Base-by-base conservation (phyloP, 164 flowering plant genomes). In the Piper betle region DNA sequence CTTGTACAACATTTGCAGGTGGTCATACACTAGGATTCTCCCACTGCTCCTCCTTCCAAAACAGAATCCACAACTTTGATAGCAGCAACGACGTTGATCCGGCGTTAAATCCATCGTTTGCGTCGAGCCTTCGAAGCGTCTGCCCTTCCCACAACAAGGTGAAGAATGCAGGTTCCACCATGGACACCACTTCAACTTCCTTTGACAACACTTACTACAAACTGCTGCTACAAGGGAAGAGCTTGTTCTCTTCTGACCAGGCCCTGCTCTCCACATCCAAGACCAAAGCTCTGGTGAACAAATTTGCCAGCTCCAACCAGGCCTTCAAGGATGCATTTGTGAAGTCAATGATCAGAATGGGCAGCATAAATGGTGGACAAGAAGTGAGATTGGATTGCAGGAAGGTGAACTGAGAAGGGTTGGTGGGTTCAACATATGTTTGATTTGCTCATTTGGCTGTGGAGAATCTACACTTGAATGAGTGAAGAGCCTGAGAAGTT, bases 11-110 rank as follows among this genome's bases (percentile, higher is more conserved):
- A 53, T 16, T 53, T 72, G 62, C 61, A 86, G 95, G 97, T 39
- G 95, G 88, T 0, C 97, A 85, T 75, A 84, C 92, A 1, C 81
- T 90, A 0, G 97, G 97, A 4, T 87, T 90, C 69, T 61, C 97
- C 39, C 95, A 87, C 60, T 90, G 95, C 39, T 87, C 91, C 33
- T 90, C 97, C 6, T 90, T 90, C 78, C 79, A 80, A 58, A 82
- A 77, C 75, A 72, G 97, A 66, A 83, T 90, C 77, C 90, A 80
- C 82, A 84, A 77, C 71, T 90, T 90, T 77, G 69, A 75, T 59
- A 3, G 76, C 64, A 68, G 64, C 41, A 66, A 66, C 13, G 89
- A 84, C 66, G 41, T 82, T 0, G 97, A 90, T 63, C 93, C 91
- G 0, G 55, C 88, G 0, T 3, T 90, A 74, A 61, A 70, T 55